These are phyloP conservation scores for Eucalyptus urophylla DNA, from an alignment of 345 rosid species.

Conservation along the genomic window DNA sequence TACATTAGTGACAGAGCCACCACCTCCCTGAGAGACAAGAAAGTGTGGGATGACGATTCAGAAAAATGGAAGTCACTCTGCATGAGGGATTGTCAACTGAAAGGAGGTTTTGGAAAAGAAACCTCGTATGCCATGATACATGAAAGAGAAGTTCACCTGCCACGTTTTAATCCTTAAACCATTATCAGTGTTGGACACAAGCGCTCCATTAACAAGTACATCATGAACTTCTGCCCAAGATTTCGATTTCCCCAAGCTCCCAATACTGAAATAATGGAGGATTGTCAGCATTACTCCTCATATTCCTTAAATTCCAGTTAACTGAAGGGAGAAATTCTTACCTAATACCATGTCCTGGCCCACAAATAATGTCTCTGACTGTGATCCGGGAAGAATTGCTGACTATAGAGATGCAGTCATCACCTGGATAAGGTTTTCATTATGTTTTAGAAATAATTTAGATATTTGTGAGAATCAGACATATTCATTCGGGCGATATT, in stretches of 20 bases:
- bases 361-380: conserved; percentile 53
- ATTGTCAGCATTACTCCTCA: neutral
- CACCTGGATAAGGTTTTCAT: conserved; percentile 40
- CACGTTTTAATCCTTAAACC: conserved; percentile 94
- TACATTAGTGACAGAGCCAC: conserved; percentile 53
- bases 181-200: conserved; percentile 53
- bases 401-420: conserved; percentile 89
- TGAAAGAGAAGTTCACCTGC: conserved; percentile 46
- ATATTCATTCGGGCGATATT: neutral
- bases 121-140: neutral
- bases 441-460: neutral
- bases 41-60: neutral
- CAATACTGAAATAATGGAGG: conserved; percentile 31
- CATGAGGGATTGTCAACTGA: neutral
- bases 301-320: neutral
- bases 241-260: conserved; percentile 77
- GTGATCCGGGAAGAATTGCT: conserved; percentile 58
- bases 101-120: neutral
- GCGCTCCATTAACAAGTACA: conserved; percentile 46
- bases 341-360: conserved; percentile 99
- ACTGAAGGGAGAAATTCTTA: conserved; percentile 3
- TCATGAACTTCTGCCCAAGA: conserved; percentile 45
- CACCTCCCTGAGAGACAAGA: conserved; percentile 52
- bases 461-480: neutral
- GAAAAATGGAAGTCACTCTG: neutral